phyloP scores from a whole-genome alignment of 495 filamentous ascomycete species.

The Viridothelium virens region DNA sequence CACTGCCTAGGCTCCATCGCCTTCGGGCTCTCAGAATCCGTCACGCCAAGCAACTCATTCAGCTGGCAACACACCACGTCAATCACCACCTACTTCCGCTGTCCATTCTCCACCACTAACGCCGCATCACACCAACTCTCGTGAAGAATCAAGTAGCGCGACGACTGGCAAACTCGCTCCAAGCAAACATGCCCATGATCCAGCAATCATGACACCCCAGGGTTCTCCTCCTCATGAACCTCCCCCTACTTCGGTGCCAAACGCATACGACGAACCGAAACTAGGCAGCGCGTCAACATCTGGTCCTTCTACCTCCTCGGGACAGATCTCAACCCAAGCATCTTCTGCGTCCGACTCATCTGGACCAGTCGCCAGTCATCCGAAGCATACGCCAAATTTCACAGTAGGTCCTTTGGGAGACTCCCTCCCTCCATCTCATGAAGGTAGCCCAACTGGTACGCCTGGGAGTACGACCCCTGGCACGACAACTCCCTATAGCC shows the following conservation, averaged over 20 bases:
- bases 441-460: slow-evolving; percentile 48
- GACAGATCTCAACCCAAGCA: slow-evolving; percentile 35
- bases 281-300: slow-evolving; percentile 30
- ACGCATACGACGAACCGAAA: slow-evolving; percentile 30
- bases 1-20: slow-evolving; percentile 43
- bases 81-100: slow-evolving; percentile 48
- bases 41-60: slow-evolving; percentile 34
- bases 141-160: slow-evolving; percentile 35
- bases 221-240: slow-evolving; percentile 38
- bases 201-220: slow-evolving; percentile 58
- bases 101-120: slow-evolving; percentile 88
- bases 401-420: slow-evolving; percentile 59
- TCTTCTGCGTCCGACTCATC: slow-evolving; percentile 42
- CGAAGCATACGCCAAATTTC: slow-evolving; percentile 62
- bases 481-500: slow-evolving; percentile 35
- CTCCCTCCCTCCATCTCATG: slow-evolving; percentile 55
- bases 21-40: slow-evolving; percentile 30
- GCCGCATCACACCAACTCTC: slow-evolving; percentile 63
- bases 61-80: slow-evolving; percentile 37
- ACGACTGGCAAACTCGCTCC: slow-evolving; percentile 17
- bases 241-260: slow-evolving; percentile 28
- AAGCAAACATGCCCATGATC: slow-evolving; percentile 31
- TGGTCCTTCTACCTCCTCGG: slow-evolving; percentile 25
- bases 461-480: slow-evolving; percentile 53
- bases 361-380: slow-evolving; percentile 34